phyloP scores from a whole-genome alignment of 2,329 filamentous ascomycete species.

The Drechslerella coelobrocha region DNA sequence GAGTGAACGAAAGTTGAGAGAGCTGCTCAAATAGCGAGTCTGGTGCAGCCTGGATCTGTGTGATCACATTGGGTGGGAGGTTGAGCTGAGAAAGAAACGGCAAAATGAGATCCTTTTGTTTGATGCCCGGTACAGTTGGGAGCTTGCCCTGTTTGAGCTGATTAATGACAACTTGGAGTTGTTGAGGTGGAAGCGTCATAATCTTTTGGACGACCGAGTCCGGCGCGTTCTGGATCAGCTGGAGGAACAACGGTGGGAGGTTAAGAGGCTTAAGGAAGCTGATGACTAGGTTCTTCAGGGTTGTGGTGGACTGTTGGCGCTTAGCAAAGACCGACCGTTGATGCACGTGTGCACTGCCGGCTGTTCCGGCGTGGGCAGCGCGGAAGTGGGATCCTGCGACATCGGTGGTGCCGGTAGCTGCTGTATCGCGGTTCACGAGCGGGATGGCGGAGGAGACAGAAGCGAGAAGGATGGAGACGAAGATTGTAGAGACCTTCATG shows the following conservation, averaged over 20 bases:
- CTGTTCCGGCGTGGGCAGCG: background rate
- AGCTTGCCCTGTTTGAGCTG: conserved; percentile 32
- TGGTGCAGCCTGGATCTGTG: conserved; percentile 11
- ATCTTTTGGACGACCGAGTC: conserved; percentile 20
- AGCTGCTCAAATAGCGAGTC: conserved; percentile 1
- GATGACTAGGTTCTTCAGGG: conserved; percentile 30
- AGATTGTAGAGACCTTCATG: conserved; percentile 39
- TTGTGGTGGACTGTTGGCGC: conserved; percentile 20
- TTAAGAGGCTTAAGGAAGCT: conserved; percentile 23
- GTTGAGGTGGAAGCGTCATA: conserved; percentile 27
- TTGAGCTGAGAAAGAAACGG: conserved; percentile 18
- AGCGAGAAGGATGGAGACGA: conserved; percentile 39
- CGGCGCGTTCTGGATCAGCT: conserved; percentile 31
- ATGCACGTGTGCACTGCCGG: background rate
- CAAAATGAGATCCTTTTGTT: conserved; percentile 35
- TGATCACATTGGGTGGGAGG: conserved; percentile 20
- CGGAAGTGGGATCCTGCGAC: background rate
- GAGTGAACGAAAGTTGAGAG: background rate
- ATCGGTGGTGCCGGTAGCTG: conserved; percentile 23
- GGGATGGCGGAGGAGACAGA: conserved; percentile 36
- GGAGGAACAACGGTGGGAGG: conserved; percentile 24
- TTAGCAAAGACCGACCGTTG: conserved; percentile 6
- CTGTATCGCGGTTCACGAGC: conserved; percentile 21
- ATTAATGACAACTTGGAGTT: conserved; percentile 34
- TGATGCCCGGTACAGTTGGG: conserved; percentile 31